Evolutionary conservation across 2,329 filamentous ascomycete species (phyloP), one percentile per base, ranked within the genome.

Genomic region (Periglandula ipomoeae): DNA sequence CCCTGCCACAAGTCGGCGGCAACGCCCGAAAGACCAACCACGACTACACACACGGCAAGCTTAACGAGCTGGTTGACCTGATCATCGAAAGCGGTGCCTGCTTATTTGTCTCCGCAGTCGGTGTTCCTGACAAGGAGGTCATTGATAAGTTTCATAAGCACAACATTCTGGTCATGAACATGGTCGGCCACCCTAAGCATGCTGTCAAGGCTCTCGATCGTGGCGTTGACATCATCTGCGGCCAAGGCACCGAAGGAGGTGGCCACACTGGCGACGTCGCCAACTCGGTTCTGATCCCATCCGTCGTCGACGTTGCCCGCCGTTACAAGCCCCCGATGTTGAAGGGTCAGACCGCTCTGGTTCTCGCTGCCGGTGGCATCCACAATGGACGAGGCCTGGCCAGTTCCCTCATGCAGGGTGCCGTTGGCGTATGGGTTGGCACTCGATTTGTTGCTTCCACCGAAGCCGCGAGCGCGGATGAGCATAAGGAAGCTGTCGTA

Each of bases 131-230:
- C 0, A 71, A 72, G 41, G 66, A 72, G 50, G 80, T 90, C 4
- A 85, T 96, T 50, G 81, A 87, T 56, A 71, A 81, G 41, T 73
- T 97, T 40, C 91, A 97, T 61, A 74, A 76, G 8, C 84, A 85
- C 0, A 87, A 86, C 0, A 86, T 97, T 37, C 63, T 94, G 51
- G 76, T 96, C 32, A 96, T 96, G 89, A 96, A 96, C 66, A 96
- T 96, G 90, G 89, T 96, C 19, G 91, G 91, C 0, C 87, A 90
- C 59, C 90, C 91, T 2, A 89, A 85, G 64, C 91, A 97, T 65
- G 90, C 90, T 1, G 79, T 84, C 64, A 96, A 96, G 70, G 90
- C 90, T 2, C 72, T 97, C 4, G 81, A 89, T 44, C 79, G 84
- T 0, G 91, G 91, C 39, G 89, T 95, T 9, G 91, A 97, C 67